A percentile compares a stretch with the other conserved stretches of the same genome.
phyloP scores from a whole-genome alignment of 306 rosid species.

The Cicer chorassanicum region DNA sequence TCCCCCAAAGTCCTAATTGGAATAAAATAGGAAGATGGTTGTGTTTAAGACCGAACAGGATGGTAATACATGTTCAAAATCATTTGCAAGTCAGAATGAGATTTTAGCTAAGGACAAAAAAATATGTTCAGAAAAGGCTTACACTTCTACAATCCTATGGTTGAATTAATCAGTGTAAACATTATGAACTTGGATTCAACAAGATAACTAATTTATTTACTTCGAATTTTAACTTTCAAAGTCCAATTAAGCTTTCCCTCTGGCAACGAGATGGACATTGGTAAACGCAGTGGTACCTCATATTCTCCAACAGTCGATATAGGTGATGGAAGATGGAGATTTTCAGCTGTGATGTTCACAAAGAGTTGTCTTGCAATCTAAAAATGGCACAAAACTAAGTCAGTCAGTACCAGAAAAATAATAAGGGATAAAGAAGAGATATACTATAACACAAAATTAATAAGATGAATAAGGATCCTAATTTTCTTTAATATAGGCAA shows the following conservation, averaged over 20 bases:
- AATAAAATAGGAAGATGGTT: slow-evolving; percentile 1
- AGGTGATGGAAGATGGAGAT: slow-evolving; percentile 60
- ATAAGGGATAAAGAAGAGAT: neutral
- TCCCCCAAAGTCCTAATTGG: slow-evolving; percentile 9
- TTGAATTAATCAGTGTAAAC: slow-evolving; percentile 36
- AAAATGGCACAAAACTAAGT: slow-evolving; percentile 27
- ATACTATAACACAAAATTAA: neutral
- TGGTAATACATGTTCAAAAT: slow-evolving; percentile 5
- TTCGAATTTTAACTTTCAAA: slow-evolving; percentile 73
- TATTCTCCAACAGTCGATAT: slow-evolving; percentile 72
- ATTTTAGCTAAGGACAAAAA: neutral
- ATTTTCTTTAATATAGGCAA: neutral
- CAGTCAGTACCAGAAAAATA: slow-evolving; percentile 26
- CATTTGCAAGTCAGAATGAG: slow-evolving; percentile 4
- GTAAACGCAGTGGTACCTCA: slow-evolving; percentile 81
- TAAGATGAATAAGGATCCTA: slow-evolving; percentile 16
- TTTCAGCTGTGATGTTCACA: slow-evolving; percentile 58
- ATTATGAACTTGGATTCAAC: slow-evolving; percentile 24
- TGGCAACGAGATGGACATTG: slow-evolving; percentile 81
- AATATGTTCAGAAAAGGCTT: neutral
- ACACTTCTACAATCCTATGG: neutral
- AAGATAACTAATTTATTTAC: slow-evolving; percentile 47
- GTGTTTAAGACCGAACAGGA: neutral
- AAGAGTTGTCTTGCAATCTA: slow-evolving; percentile 85
- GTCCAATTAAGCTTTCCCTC: slow-evolving; percentile 80